Evolutionary conservation across 2,329 filamentous ascomycete species (phyloP).

Genomic region (Colletotrichum spaethianum): DNA sequence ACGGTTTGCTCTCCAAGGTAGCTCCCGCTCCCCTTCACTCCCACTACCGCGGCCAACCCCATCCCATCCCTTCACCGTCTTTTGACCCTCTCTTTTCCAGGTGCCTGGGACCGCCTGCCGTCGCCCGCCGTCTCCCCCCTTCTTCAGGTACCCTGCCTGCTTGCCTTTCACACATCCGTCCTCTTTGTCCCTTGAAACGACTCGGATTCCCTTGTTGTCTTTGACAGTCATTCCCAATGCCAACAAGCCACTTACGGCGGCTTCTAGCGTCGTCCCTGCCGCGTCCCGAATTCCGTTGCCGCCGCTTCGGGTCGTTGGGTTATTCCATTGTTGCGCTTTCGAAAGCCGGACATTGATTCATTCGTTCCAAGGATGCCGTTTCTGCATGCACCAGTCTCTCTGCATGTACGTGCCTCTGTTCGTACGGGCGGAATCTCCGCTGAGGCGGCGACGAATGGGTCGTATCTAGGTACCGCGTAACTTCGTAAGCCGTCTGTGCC

Average conservation of each 20-base stretch:
- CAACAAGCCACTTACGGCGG: background rate
- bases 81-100: constrained; percentile 34
- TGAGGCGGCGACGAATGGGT: background rate
- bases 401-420: background rate
- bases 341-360: background rate
- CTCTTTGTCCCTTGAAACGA: constrained; percentile 17
- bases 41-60: background rate
- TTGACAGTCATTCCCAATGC: constrained; percentile 1
- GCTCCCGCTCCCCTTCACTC: constrained; percentile 13
- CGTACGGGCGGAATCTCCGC: background rate
- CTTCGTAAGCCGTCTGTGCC: constrained; percentile 14
- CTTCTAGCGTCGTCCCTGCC: constrained; percentile 13
- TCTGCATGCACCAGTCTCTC: background rate
- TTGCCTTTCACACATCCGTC: background rate
- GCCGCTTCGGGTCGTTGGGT: background rate
- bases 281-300: constrained; percentile 8
- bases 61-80: constrained; percentile 31
- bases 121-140: constrained; percentile 1
- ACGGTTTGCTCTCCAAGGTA: constrained; percentile 10
- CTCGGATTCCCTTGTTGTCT: background rate
- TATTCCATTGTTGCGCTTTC: background rate
- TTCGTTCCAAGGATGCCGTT: background rate
- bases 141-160: constrained; percentile 2
- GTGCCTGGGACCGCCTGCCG: constrained; percentile 17
- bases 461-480: background rate